Percentiles rank a stretch among this genome's conserved stretches.
These are phyloP conservation scores for Dianthus caryophyllus DNA, from an alignment of 148 eudicot genomes.

Conservation along the genomic window DNA sequence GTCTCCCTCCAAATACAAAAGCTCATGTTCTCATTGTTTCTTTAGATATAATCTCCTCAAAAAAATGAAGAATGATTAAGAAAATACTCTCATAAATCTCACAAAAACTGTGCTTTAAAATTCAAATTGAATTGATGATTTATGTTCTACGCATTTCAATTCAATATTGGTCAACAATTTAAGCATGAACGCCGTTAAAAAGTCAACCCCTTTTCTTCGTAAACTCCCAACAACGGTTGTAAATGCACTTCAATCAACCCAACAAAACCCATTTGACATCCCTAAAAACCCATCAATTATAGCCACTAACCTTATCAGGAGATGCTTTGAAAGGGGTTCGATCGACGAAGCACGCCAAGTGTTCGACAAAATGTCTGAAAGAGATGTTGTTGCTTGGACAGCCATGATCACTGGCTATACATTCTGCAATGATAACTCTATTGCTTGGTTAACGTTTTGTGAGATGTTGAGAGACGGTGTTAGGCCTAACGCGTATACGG, in stretches of 20 bases:
- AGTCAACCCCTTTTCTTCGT: slow-evolving; percentile 26
- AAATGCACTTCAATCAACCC: slow-evolving; percentile 41
- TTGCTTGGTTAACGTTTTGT: slow-evolving; percentile 53
- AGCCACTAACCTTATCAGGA: slow-evolving; percentile 74
- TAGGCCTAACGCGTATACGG: slow-evolving; percentile 58
- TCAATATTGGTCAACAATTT: slow-evolving; percentile 17
- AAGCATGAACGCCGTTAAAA: slow-evolving; percentile 37
- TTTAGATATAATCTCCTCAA: no score
- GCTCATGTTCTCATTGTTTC: not conserved
- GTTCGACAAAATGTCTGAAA: slow-evolving; percentile 90
- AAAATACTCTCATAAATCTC: no score
- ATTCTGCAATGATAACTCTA: slow-evolving; percentile 35
- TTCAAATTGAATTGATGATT: no score
- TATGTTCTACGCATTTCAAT: not conserved
- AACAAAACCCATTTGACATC: slow-evolving; percentile 34
- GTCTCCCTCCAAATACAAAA: not conserved
- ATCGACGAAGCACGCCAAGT: slow-evolving; percentile 54
- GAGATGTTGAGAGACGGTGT: slow-evolving; percentile 59
- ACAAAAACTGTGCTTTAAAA: no score
- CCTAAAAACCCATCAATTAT: slow-evolving; percentile 45
- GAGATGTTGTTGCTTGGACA: slow-evolving; percentile 90
- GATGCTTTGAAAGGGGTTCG: slow-evolving; percentile 52
- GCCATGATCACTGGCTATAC: slow-evolving; percentile 79
- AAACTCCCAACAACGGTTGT: slow-evolving; percentile 43
- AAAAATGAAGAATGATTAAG: no score